Evolutionary conservation across 345 rosid species (phyloP), one percentile per base, ranked within the genome.

Genomic region (Salix caprea): DNA sequence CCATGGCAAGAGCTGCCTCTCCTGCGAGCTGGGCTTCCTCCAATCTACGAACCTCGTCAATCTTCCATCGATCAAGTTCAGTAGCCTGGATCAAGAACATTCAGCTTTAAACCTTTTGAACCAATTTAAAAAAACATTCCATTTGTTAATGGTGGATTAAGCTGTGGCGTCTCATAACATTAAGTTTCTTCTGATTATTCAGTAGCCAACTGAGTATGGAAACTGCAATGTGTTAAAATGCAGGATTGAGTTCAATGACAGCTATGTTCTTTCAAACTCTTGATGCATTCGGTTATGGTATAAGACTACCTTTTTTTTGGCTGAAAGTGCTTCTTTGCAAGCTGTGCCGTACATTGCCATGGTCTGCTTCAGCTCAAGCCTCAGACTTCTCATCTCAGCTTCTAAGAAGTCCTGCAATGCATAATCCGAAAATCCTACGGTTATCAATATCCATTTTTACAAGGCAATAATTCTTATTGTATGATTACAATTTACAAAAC

Each of bases 321-420:
- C 94, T 7, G 83, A 73, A 23, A 94, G 86, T 75, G 98, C 97
- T 88, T 92, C 97, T 85, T 89, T 89, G 85, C 98, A 92, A 70
- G 97, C 97, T 74, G 87, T 82, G 82, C 92, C 88, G 66, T 92
- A 94, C 97, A 94, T 86, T 72, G 91, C 94, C 86, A 92, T 91
- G 65, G 98, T 94, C 86, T 92, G 98, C 84, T 80, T 92, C 67
- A 94, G 95, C 72, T 94, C 97, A 78, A 88, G 84, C 90, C 87
- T 91, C 72, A 94, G 80, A 78, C 92, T 92, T 85, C 81, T 89
- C 98, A 94, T 92, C 86, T 94, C 98, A 19, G 83, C 91, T 85
- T 92, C 97, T 60, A 91, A 18, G 18, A 89, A 91, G 65, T 82
- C 81, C 97, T 92, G 88, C 81, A 82, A 37, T 67, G 70, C 69